These are phyloP conservation scores for Fusarium chaquense DNA, from an alignment of 2,329 filamentous ascomycete species.

Conservation along the genomic window DNA sequence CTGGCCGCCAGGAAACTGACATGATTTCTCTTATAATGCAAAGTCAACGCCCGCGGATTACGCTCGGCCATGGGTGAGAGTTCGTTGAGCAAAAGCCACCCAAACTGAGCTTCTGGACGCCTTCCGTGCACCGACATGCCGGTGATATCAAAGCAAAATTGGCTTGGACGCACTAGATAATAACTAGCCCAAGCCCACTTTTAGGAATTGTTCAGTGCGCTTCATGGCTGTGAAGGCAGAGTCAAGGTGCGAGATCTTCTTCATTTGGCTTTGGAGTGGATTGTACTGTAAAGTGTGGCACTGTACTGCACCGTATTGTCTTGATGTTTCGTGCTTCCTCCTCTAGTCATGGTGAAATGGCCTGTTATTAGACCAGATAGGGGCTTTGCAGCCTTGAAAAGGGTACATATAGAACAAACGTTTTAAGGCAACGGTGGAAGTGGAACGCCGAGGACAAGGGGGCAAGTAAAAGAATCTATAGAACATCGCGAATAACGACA, in stretches of 20 bases:
- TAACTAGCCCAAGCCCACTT: slow-evolving; percentile 23
- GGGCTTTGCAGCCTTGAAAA: slow-evolving; percentile 32
- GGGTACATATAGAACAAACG: slow-evolving; percentile 8
- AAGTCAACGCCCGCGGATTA: slow-evolving; percentile 16
- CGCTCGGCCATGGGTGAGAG: slow-evolving; percentile 39
- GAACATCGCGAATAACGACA: slow-evolving; percentile 31
- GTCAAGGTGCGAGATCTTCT: slow-evolving; percentile 24
- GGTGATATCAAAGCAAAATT: slow-evolving; percentile 28
- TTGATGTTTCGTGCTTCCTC: slow-evolving; percentile 33
- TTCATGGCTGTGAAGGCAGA: background rate
- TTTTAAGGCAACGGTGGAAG: slow-evolving; percentile 13
- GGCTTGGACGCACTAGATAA: slow-evolving; percentile 16
- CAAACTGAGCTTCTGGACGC: slow-evolving; percentile 21
- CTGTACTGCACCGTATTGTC: slow-evolving; percentile 13
- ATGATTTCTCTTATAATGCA: slow-evolving; percentile 28
- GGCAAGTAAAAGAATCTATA: slow-evolving; percentile 20
- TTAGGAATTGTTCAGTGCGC: slow-evolving; percentile 17
- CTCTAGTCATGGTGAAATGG: slow-evolving; percentile 29
- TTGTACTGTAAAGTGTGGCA: slow-evolving; percentile 24
- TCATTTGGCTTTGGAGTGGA: slow-evolving; percentile 22
- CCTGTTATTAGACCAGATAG: slow-evolving; percentile 37
- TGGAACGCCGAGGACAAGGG: slow-evolving; percentile 8
- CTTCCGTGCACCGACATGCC: slow-evolving; percentile 29
- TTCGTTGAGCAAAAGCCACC: slow-evolving; percentile 25
- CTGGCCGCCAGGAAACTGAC: slow-evolving; percentile 21